A percentile compares a stretch with the other conserved stretches of the same genome.
Conservation (phyloP, 768 basidiomycete species). For the Tulasnella sp. region DNA sequence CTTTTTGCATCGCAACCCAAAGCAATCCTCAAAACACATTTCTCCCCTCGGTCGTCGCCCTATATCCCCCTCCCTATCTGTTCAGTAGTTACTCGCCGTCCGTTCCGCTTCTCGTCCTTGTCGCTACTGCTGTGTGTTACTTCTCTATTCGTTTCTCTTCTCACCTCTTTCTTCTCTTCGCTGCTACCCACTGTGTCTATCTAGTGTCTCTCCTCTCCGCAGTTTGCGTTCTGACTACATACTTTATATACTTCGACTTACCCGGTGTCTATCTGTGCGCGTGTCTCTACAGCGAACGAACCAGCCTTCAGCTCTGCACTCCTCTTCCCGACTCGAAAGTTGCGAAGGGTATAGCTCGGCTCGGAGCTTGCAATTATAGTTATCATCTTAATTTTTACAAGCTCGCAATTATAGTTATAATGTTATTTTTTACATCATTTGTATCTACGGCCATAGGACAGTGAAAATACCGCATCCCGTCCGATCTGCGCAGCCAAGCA, state of each 20-base stretch:
- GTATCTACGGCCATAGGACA: conserved; percentile 11
- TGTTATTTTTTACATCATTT: too few relatives aligned
- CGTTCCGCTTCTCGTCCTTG: neutral
- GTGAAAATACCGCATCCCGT: conserved; percentile 7
- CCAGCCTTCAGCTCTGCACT: neutral
- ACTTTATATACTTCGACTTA: conserved; percentile 20
- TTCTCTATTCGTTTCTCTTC: neutral
- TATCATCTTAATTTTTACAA: too few relatives aligned
- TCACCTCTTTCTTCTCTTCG: conserved; percentile 6
- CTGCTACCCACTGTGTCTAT: conserved; percentile 19
- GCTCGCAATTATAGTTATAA: too few relatives aligned
- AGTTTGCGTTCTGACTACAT: neutral
- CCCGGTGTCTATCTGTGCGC: neutral
- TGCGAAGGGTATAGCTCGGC: neutral
- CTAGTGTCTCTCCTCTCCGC: conserved; percentile 13
- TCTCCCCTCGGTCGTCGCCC: neutral
- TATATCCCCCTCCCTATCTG: neutral
- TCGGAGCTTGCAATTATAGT: neutral
- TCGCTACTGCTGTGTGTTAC: conserved; percentile 11
- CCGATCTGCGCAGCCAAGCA: conserved; percentile 4
- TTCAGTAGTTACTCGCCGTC: conserved; percentile 4
- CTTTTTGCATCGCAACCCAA: conserved; percentile 3
- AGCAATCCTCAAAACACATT: neutral
- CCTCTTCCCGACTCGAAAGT: neutral
- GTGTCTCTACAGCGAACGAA: neutral